Conservation (phyloP, 2,329 filamentous ascomycete species). For the Talaromyces verruculosus region DNA sequence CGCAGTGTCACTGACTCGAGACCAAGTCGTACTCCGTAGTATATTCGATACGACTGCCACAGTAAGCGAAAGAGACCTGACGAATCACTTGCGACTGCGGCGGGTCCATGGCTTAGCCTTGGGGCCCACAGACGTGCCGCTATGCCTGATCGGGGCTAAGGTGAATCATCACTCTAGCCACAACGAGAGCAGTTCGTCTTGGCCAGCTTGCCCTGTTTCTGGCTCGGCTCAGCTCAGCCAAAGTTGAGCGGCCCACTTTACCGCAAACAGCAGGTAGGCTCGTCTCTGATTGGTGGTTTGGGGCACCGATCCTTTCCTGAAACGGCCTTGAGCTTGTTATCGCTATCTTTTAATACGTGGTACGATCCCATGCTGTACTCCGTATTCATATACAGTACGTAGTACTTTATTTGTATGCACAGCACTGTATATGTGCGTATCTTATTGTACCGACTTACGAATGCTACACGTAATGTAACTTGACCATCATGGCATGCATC, state of each 20-base stretch:
- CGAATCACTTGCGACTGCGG: slow-evolving; percentile 11
- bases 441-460: not conserved
- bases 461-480: not conserved
- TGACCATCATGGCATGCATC: not conserved
- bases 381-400: too few species aligned
- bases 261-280: not conserved
- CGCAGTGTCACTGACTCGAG: not conserved
- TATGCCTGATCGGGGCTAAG: not conserved
- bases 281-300: not conserved
- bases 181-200: slow-evolving; percentile 13
- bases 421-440: not conserved
- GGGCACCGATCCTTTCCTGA: not conserved
- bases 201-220: not conserved
- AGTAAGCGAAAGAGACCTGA: slow-evolving; percentile 1
- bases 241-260: not conserved
- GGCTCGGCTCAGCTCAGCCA: not conserved
- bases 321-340: not conserved
- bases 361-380: not conserved
- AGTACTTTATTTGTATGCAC: not conserved
- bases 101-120: not conserved
- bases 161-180: not conserved
- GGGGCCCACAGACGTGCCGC: not conserved
- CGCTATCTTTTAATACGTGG: slow-evolving; percentile 2
- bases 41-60: not conserved
- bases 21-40: not conserved